These are phyloP conservation scores for Nepenthes gracilis DNA, from an alignment of 148 eudicot genomes.

Conservation along the genomic window DNA sequence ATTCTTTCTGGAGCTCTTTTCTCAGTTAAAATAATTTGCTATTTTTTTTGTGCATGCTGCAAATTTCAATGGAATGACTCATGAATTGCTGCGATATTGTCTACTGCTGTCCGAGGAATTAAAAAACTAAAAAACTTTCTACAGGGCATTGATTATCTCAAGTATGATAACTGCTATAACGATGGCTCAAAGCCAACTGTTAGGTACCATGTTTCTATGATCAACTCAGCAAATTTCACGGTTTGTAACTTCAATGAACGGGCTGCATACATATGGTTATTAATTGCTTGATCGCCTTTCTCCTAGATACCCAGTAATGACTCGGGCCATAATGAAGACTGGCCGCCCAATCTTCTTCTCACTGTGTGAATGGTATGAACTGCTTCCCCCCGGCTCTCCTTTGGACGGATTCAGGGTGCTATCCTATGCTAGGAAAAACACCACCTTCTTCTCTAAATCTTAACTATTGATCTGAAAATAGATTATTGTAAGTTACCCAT, in stretches of 20 bases:
- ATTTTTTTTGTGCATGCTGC: too few species aligned
- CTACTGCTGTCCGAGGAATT: background rate
- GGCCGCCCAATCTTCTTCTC: slow-evolving; percentile 83
- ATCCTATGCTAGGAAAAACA: too few species aligned
- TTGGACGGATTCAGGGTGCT: too few species aligned
- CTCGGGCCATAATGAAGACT: slow-evolving; percentile 62
- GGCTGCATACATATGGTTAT: background rate
- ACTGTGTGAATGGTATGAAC: slow-evolving; percentile 73
- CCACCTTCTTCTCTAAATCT: background rate
- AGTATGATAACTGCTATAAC: slow-evolving; percentile 71
- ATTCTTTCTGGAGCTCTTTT: background rate
- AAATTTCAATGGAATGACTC: too few species aligned
- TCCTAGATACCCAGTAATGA: slow-evolving; percentile 71
- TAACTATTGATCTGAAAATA: background rate
- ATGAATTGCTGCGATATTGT: background rate
- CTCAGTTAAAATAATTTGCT: too few species aligned
- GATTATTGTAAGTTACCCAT: too few species aligned
- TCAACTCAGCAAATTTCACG: background rate
- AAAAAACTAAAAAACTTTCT: background rate
- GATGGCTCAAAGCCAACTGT: slow-evolving; percentile 46
- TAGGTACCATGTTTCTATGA: slow-evolving; percentile 25
- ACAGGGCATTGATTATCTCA: slow-evolving; percentile 79
- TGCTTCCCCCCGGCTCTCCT: background rate
- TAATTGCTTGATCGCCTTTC: background rate
- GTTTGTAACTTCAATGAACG: background rate